phyloP scores from a whole-genome alignment of 1,139 yeast genomes.

The Hanseniaspora uvarum region DNA sequence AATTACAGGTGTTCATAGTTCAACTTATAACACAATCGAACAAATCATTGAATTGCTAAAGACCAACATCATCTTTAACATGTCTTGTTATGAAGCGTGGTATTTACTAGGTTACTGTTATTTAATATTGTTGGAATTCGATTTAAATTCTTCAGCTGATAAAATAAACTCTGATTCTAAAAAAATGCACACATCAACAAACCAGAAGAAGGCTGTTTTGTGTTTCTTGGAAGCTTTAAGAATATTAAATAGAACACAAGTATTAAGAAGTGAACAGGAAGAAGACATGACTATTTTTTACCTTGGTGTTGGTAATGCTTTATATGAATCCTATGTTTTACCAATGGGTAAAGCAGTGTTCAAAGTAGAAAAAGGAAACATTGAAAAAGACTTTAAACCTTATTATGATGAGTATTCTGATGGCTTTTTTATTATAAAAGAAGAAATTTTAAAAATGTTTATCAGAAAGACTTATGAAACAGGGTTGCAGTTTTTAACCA shows the following conservation, averaged over 20 bases:
- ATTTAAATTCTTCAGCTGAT: conserved; percentile 82
- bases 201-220: conserved; percentile 60
- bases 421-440: not conserved
- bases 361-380: not conserved
- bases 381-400: not conserved
- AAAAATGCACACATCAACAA: conserved; percentile 49
- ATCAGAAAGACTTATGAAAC: not conserved
- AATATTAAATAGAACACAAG: conserved; percentile 27
- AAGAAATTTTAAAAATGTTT: not conserved
- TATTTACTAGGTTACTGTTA: conserved; percentile 69
- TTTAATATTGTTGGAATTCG: conserved; percentile 75
- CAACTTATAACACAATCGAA: conserved; percentile 31
- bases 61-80: conserved; percentile 56
- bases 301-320: conserved; percentile 48
- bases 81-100: conserved; percentile 78
- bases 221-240: conserved; percentile 74
- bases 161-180: conserved; percentile 57
- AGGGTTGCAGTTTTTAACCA: not conserved
- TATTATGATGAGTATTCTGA: not conserved
- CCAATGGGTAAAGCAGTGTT: not conserved
- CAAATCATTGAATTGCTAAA: conserved; percentile 56
- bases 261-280: conserved; percentile 23
- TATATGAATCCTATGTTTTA: not conserved
- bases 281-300: conserved; percentile 41
- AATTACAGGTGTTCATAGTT: conserved; percentile 8